These are phyloP conservation scores for Mycena belliarum DNA, from an alignment of 768 basidiomycete genomes.

Conservation along the genomic window DNA sequence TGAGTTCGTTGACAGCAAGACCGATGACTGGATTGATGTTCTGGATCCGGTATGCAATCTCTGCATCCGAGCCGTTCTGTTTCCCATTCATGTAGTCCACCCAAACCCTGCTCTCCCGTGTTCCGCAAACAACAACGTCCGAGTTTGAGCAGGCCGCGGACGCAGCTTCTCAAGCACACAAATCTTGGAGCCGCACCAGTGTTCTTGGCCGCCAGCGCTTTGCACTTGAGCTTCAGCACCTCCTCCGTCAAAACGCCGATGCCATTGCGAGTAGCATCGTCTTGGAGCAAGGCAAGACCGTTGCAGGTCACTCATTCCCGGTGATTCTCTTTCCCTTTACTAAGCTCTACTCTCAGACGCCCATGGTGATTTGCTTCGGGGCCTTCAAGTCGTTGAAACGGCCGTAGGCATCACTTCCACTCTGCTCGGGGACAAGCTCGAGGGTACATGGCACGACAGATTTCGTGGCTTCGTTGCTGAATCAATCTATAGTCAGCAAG, in stretches of 20 bases:
- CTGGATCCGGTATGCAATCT: slow-evolving; percentile 74
- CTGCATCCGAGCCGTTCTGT: background rate
- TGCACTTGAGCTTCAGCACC: slow-evolving; percentile 86
- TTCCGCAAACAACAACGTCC: slow-evolving; percentile 80
- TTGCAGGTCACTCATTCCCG: slow-evolving; percentile 53
- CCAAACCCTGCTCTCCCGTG: slow-evolving; percentile 84
- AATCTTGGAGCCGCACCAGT: slow-evolving; percentile 85
- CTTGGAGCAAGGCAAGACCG: slow-evolving; percentile 94
- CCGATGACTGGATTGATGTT: slow-evolving; percentile 81
- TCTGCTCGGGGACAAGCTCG: slow-evolving; percentile 88
- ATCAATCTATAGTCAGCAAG: slow-evolving; percentile 63
- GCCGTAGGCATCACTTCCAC: slow-evolving; percentile 81
- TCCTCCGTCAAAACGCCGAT: slow-evolving; percentile 84
- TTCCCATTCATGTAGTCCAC: slow-evolving; percentile 61
- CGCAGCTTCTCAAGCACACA: slow-evolving; percentile 83
- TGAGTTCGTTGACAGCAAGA: slow-evolving; percentile 81
- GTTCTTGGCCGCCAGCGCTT: slow-evolving; percentile 86
- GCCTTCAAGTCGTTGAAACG: slow-evolving; percentile 85
- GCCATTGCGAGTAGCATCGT: slow-evolving; percentile 88
- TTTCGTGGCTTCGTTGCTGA: background rate
- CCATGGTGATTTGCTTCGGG: slow-evolving; percentile 91
- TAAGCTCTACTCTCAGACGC: slow-evolving; percentile 60
- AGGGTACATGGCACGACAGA: slow-evolving; percentile 53
- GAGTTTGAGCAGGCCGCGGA: slow-evolving; percentile 86
- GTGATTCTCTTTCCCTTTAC: background rate